Evolutionary conservation across 345 rosid genomes (phyloP).

Genomic region (Psidium friedrichsthalianum): DNA sequence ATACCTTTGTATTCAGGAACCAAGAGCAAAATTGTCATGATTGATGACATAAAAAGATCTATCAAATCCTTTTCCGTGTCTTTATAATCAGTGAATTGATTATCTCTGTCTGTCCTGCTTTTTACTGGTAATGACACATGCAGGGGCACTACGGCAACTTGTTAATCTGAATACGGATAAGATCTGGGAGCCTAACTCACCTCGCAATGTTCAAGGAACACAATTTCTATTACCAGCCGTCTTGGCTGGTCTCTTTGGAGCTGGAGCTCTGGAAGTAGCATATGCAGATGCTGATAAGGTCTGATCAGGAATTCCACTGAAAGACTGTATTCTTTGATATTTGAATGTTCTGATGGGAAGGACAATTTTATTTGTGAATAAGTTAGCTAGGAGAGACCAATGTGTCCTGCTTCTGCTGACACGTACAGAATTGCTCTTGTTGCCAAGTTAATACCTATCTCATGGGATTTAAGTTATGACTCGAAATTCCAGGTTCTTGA

Average conservation of each 20-base stretch:
- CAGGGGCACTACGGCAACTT: conserved; percentile 20
- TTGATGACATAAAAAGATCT: not conserved
- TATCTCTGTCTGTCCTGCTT: not conserved
- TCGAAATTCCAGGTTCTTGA: not conserved
- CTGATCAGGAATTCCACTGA: not conserved
- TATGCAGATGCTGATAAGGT: conserved; percentile 73
- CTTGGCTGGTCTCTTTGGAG: conserved; percentile 43
- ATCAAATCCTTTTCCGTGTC: not conserved
- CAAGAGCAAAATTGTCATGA: not conserved
- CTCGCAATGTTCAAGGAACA: not conserved
- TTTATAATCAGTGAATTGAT: not conserved
- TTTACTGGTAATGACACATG: not conserved
- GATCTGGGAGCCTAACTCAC: conserved; percentile 2
- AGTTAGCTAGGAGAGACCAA: not conserved
- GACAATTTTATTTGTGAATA: not conserved
- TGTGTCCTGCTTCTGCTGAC: not conserved
- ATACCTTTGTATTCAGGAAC: not conserved
- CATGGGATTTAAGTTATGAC: not conserved
- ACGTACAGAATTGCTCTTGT: not conserved
- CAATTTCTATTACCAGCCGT: conserved; percentile 25
- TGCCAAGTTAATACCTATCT: not conserved
- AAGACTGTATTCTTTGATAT: not conserved
- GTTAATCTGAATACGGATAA: conserved; percentile 6
- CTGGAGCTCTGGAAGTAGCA: conserved; percentile 39
- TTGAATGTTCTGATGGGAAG: not conserved